Evolutionary conservation across 495 filamentous ascomycete genomes (phyloP).

Genomic region (Aspergillus kassunensis): DNA sequence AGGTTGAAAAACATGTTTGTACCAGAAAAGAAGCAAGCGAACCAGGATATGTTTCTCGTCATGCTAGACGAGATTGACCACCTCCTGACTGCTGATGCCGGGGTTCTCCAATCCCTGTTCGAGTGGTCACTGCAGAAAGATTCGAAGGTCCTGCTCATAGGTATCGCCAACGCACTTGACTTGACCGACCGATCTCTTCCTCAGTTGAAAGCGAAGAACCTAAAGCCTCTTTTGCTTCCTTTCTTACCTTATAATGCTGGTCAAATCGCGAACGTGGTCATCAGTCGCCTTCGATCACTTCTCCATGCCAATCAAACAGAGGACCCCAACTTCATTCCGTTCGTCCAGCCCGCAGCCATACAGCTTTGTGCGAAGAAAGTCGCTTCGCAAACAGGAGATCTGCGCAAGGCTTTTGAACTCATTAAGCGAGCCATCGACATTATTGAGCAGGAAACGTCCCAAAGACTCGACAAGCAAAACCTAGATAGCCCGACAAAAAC

Average conservation of each 20-base stretch:
- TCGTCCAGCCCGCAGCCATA: slow-evolving; percentile 89
- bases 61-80: slow-evolving; percentile 94
- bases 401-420: slow-evolving; percentile 94
- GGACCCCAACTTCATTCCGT: slow-evolving; percentile 65
- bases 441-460: slow-evolving; percentile 74
- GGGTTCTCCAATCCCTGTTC: slow-evolving; percentile 84
- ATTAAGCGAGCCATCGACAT: slow-evolving; percentile 85
- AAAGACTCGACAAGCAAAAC: slow-evolving; percentile 37
- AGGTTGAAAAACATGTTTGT: slow-evolving; percentile 62
- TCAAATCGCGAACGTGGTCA: slow-evolving; percentile 87
- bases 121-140: slow-evolving; percentile 81
- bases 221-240: slow-evolving; percentile 84
- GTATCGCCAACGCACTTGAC: slow-evolving; percentile 95
- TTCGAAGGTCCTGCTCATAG: slow-evolving; percentile 78
- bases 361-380: slow-evolving; percentile 93
- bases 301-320: slow-evolving; percentile 46
- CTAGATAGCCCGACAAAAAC: slow-evolving; percentile 47
- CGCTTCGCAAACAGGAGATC: slow-evolving; percentile 85
- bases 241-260: slow-evolving; percentile 87
- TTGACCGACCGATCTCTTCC: slow-evolving; percentile 93
- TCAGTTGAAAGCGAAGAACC: slow-evolving; percentile 83
- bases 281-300: slow-evolving; percentile 72
- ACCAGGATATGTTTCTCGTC: slow-evolving; percentile 61
- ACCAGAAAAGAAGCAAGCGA: slow-evolving; percentile 33
- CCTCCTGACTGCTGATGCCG: slow-evolving; percentile 78